Conservation (phyloP, 1,284 basidiomycete species). For the Microbotryum saponariae region DNA sequence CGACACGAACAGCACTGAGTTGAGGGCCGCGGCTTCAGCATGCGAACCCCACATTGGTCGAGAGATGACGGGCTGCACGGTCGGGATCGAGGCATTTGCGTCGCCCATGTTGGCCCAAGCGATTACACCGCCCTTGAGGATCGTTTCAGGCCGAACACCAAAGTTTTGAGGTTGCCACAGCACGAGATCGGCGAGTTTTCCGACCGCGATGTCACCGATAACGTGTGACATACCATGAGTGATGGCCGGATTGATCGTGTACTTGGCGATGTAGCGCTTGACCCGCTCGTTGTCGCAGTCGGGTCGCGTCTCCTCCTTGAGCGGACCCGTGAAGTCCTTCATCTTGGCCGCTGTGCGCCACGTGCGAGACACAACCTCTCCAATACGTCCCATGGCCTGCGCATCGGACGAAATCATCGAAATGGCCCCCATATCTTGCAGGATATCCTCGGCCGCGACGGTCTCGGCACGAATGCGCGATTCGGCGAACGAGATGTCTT, state of each 20-base stretch:
- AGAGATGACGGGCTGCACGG: conserved; percentile 77
- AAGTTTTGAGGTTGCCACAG: conserved; percentile 92
- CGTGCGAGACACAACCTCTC: conserved; percentile 84
- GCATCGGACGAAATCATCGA: conserved; percentile 91
- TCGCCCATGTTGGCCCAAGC: conserved; percentile 62
- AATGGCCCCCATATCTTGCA: conserved; percentile 91
- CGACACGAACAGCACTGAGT: conserved; percentile 81
- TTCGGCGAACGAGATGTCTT: conserved; percentile 94
- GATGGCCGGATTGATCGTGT: conserved; percentile 97
- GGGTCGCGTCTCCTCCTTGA: conserved; percentile 53
- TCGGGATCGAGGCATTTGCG: conserved; percentile 63
- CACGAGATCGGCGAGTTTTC: conserved; percentile 84
- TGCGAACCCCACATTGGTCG: conserved; percentile 84
- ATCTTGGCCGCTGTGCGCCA: conserved; percentile 98
- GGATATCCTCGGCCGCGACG: conserved; percentile 91
- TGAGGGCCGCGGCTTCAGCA: conserved; percentile 63
- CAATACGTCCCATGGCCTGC: conserved; percentile 95
- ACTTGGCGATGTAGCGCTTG: conserved; percentile 89
- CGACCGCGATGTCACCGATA: conserved; percentile 74
- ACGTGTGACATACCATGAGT: conserved; percentile 85
- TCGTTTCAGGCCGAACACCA: conserved; percentile 82
- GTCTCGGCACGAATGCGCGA: conserved; percentile 96
- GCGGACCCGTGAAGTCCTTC: conserved; percentile 67
- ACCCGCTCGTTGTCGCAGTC: conserved; percentile 86
- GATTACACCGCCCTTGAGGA: conserved; percentile 90